Evolutionary conservation across 352 stramenopile species (phyloP).

Genomic region (Globisporangium emineosum): DNA sequence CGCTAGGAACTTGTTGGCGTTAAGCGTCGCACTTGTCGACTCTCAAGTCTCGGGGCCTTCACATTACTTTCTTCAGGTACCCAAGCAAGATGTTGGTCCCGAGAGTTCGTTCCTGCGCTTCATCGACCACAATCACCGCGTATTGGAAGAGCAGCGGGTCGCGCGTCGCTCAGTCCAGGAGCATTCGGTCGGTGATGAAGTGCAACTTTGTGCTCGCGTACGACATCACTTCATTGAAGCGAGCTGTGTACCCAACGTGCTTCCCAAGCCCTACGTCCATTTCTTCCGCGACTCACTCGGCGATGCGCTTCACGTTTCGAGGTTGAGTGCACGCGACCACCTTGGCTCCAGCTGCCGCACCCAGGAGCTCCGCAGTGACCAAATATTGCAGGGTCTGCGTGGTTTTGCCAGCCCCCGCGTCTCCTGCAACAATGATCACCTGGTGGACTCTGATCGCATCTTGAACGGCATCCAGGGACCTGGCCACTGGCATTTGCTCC

Average conservation of each 20-base stretch:
- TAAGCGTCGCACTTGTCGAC: slow-evolving; percentile 98
- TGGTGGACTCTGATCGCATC: slow-evolving; percentile 91
- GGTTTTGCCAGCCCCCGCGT: slow-evolving; percentile 97
- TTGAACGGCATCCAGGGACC: slow-evolving; percentile 97
- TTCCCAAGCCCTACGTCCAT: slow-evolving; percentile 97
- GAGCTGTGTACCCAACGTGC: slow-evolving; percentile 99
- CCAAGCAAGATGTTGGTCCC: slow-evolving; percentile 98
- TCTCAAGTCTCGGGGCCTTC: slow-evolving; percentile 94
- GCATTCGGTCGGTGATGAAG: slow-evolving; percentile 91
- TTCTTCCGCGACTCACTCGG: slow-evolving; percentile 97
- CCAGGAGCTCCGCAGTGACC: slow-evolving; percentile 62
- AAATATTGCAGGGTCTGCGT: slow-evolving; percentile 96
- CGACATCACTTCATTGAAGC: slow-evolving; percentile 96
- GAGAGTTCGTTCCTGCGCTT: slow-evolving; percentile 97
- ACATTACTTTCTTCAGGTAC: slow-evolving; percentile 96
- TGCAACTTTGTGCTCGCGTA: slow-evolving; percentile 79
- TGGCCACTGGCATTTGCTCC: slow-evolving; percentile 97
- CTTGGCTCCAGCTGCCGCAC: slow-evolving; percentile 47
- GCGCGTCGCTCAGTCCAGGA: slow-evolving; percentile 96
- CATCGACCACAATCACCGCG: slow-evolving; percentile 96
- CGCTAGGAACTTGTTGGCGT: slow-evolving; percentile 95
- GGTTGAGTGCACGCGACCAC: slow-evolving; percentile 97
- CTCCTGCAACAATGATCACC: slow-evolving; percentile 97
- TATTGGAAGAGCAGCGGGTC: slow-evolving; percentile 96
- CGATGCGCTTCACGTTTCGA: slow-evolving; percentile 97